Percentiles rank a stretch among this genome's conserved stretches.
Conservation (phyloP, 2,329 filamentous ascomycete genomes). For the Proliferodiscus dingleyae region DNA sequence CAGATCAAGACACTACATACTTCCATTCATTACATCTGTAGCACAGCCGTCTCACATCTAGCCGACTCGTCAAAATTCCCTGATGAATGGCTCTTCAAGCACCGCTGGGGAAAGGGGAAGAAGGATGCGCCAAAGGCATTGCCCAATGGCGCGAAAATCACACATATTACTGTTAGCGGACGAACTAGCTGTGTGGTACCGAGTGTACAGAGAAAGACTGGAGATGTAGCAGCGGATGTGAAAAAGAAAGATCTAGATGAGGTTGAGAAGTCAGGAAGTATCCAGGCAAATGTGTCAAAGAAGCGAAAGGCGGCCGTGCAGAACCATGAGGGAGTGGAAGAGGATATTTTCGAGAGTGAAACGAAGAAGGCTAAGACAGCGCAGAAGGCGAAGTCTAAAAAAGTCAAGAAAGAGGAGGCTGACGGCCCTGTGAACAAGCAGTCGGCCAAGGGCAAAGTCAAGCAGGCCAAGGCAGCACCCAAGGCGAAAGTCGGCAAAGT, state of each 20-base stretch:
- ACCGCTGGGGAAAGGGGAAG: conserved; percentile 86
- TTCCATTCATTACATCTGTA: conserved; percentile 72
- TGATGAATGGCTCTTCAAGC: conserved; percentile 78
- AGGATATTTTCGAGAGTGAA: neutral
- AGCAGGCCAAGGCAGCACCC: neutral
- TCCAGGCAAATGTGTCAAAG: conserved; percentile 23
- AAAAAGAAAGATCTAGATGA: conserved; percentile 14
- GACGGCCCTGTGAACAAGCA: neutral
- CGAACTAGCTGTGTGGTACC: conserved; percentile 88
- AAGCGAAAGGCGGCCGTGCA: conserved; percentile 25
- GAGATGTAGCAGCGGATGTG: conserved; percentile 24
- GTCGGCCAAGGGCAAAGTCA: neutral
- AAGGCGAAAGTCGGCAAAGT: neutral
- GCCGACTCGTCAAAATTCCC: conserved; percentile 84
- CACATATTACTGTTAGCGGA: conserved; percentile 83
- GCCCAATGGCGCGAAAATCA: conserved; percentile 80
- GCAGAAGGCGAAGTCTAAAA: neutral
- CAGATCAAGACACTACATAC: conserved; percentile 70
- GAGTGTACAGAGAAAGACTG: conserved; percentile 72
- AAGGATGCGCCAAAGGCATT: conserved; percentile 62
- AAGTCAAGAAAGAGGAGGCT: conserved; percentile 6
- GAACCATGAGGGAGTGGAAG: conserved; percentile 4
- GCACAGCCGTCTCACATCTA: conserved; percentile 70
- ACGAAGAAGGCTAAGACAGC: too few species aligned
- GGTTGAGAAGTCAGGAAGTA: conserved; percentile 10